Evolutionary conservation across 345 rosid species (phyloP), one percentile per base, ranked within the genome.

Genomic region (Brassica cretica): DNA sequence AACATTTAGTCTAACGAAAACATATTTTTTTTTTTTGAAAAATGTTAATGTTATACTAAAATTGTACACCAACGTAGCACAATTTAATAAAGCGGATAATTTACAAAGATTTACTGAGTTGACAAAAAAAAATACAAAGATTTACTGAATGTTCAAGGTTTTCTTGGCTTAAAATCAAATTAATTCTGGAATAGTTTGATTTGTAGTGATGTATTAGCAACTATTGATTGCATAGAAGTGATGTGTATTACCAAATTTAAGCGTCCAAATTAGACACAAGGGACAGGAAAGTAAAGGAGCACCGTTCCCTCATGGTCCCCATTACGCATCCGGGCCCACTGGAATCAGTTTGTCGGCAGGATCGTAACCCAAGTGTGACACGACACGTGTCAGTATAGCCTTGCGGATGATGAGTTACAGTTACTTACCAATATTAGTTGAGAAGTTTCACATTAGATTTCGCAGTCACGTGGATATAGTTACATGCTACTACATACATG

Each of bases 371-470:
- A 53, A 16, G 16, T n/a, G 9, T 16, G 60, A 53, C 10, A 53
- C 24, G 60, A 53, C 60, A 53, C 24, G 60, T 53, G 60, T 53
- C 21, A 53, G 2, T 53, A 10, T 16, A 53, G 24, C 60, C 4
- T 53, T 53, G 60, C 21, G 59, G 59, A 53, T 53, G 21, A 53
- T 16, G 60, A 51, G 24, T 19, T 25, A 25, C 59, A 51, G 24
- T 19, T 25, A 25, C 59, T 70, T 12, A 77, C 76, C 37, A 37
- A 58, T 64, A 51, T 55, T 12, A 7, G 66, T 27, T 27, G 30
- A 27, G 30, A 27, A 27, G 5, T 64, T 71, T 77, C 76, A 55
- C 66, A 64, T 64, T 70, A 71, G 76, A 72, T 72, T 51, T 51
- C 32, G 69, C 32, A 8, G 51, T 66, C 68, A 46, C 73, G 58